phyloP scores from a whole-genome alignment of 805 yeast species.

The Spathaspora girioi region DNA sequence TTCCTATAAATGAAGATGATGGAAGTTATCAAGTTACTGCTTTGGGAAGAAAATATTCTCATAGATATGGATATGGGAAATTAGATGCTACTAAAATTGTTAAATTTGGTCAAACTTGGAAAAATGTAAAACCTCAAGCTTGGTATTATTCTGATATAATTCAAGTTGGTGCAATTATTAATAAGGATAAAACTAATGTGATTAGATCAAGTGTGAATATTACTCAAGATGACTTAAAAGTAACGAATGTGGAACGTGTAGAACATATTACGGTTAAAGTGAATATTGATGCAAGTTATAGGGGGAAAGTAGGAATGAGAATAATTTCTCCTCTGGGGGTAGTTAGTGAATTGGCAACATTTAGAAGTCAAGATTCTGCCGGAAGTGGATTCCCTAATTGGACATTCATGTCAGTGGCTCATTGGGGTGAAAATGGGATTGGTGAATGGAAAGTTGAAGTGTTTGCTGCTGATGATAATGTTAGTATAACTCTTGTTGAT shows the following conservation, averaged over 20 bases:
- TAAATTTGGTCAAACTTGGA: slow-evolving; percentile 68
- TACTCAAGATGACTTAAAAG: slow-evolving; percentile 43
- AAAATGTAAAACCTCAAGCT: slow-evolving; percentile 86
- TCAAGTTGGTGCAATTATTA: slow-evolving; percentile 24
- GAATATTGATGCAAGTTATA: slow-evolving; percentile 54
- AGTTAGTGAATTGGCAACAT: slow-evolving; percentile 67
- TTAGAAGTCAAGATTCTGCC: slow-evolving; percentile 56
- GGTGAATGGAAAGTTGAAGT: slow-evolving; percentile 85
- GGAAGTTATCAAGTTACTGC: slow-evolving; percentile 74
- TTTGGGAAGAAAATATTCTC: slow-evolving; percentile 68
- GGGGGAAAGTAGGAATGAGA: slow-evolving; percentile 69
- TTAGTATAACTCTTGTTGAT: slow-evolving; percentile 40
- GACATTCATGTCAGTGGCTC: slow-evolving; percentile 97
- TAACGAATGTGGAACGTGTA: slow-evolving; percentile 60
- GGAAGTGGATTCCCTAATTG: slow-evolving; percentile 66
- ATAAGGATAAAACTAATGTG: slow-evolving; percentile 10
- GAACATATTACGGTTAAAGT: slow-evolving; percentile 88
- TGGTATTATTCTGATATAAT: slow-evolving; percentile 58
- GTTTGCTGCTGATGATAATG: slow-evolving; percentile 28
- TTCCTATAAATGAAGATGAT: slow-evolving; percentile 63
- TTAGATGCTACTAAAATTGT: slow-evolving; percentile 79
- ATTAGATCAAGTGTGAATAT: slow-evolving; percentile 37
- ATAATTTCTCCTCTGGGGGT: slow-evolving; percentile 76
- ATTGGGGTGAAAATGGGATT: slow-evolving; percentile 82
- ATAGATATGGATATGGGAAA: slow-evolving; percentile 88